phyloP scores from a whole-genome alignment of 2,329 filamentous ascomycete genomes.

The Neonectria punicea region DNA sequence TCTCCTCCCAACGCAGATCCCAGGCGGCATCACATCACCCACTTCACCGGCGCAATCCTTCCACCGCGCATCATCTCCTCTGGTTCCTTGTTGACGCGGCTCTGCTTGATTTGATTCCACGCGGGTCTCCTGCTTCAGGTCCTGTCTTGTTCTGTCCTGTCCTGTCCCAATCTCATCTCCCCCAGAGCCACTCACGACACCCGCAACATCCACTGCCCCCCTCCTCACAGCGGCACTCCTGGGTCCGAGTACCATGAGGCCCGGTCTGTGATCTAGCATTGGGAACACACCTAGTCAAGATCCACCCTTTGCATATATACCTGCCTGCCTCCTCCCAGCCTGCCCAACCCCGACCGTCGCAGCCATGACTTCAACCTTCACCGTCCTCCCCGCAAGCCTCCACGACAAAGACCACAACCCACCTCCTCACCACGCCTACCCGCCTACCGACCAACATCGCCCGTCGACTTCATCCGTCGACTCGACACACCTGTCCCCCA shows the following conservation, averaged over 20 bases:
- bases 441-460: slow-evolving; percentile 36
- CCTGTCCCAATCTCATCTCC: background rate
- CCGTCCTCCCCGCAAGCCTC: slow-evolving; percentile 53
- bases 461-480: slow-evolving; percentile 47
- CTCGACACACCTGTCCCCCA: slow-evolving; percentile 55
- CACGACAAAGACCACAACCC: slow-evolving; percentile 48
- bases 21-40: slow-evolving; percentile 28
- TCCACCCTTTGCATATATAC: slow-evolving; percentile 49
- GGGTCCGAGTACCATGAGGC: slow-evolving; percentile 46
- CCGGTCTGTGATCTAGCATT: slow-evolving; percentile 45
- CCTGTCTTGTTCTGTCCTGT: slow-evolving; percentile 4
- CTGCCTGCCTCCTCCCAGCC: slow-evolving; percentile 36
- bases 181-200: slow-evolving; percentile 8
- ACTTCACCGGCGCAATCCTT: slow-evolving; percentile 10
- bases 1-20: slow-evolving; percentile 31
- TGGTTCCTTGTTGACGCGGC: slow-evolving; percentile 8
- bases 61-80: slow-evolving; percentile 1
- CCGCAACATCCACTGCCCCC: slow-evolving; percentile 1
- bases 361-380: slow-evolving; percentile 58
- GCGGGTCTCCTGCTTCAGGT: background rate
- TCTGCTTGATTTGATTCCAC: background rate
- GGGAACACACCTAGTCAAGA: slow-evolving; percentile 40
- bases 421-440: slow-evolving; percentile 45
- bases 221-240: slow-evolving; percentile 26
- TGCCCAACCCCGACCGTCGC: slow-evolving; percentile 34